These are phyloP conservation scores for Mycena polygramma DNA, from an alignment of 768 basidiomycete genomes.

Conservation along the genomic window DNA sequence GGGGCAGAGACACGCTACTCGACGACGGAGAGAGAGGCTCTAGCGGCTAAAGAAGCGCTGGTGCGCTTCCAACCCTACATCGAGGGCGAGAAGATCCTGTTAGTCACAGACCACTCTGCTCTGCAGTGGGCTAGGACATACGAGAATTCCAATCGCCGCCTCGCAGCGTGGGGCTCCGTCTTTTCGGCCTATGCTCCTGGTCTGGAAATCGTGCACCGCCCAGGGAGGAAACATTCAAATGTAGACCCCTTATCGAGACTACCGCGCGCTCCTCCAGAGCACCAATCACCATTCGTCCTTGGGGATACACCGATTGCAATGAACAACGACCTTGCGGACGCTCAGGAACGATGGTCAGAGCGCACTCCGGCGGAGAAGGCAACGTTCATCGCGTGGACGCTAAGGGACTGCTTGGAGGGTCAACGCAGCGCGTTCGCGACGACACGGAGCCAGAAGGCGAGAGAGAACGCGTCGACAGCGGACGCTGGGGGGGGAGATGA, in stretches of 20 bases:
- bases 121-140: constrained; percentile 24
- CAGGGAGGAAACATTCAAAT: constrained; percentile 8
- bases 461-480: background rate
- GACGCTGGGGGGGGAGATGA: no score
- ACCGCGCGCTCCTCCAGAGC: background rate
- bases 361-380: background rate
- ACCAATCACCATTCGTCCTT: background rate
- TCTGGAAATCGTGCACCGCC: constrained; percentile 8
- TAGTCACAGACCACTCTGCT: constrained; percentile 22
- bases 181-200: constrained; percentile 30
- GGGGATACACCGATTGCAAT: background rate
- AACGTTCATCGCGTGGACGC: background rate
- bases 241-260: constrained; percentile 20
- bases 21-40: constrained; percentile 43
- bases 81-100: constrained; percentile 43
- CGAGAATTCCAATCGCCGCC: constrained; percentile 23
- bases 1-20: constrained; percentile 43
- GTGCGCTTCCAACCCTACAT: constrained; percentile 46
- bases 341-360: background rate
- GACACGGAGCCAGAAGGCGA: background rate
- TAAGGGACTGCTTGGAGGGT: background rate
- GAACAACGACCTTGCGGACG: background rate
- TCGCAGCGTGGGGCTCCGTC: constrained; percentile 43
- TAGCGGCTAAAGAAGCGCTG: constrained; percentile 43
- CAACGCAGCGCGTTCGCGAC: background rate